Percentiles rank a stretch among this genome's conserved stretches.
Conservation (phyloP, 345 rosid genomes). For the Citrus sp. region DNA sequence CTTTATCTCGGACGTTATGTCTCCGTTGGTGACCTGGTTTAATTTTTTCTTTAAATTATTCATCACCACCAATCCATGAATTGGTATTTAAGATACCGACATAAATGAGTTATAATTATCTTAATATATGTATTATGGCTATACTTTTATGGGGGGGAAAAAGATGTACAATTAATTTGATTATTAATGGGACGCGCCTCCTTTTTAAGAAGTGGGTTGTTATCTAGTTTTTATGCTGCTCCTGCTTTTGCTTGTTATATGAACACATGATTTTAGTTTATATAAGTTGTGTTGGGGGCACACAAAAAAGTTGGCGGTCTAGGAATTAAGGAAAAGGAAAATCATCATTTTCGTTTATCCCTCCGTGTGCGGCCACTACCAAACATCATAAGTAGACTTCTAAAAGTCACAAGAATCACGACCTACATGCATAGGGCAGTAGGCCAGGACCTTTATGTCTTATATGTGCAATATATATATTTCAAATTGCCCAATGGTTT, state of each 20-base stretch:
- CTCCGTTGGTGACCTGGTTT: conserved; percentile 4
- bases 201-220: neutral
- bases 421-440: neutral
- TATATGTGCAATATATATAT: neutral
- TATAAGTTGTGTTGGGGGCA: neutral
- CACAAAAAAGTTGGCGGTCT: conserved; percentile 12
- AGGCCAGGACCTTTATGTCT: neutral
- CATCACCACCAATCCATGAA: neutral
- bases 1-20: conserved; percentile 19
- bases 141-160: too few species aligned
- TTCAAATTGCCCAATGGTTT: neutral
- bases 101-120: neutral
- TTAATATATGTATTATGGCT: neutral
- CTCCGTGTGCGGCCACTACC: neutral
- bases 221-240: too few species aligned
- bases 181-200: neutral
- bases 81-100: neutral
- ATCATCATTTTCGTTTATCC: conserved; percentile 7
- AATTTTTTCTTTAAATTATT: neutral
- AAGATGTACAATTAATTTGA: neutral
- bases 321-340: conserved; percentile 1
- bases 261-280: neutral
- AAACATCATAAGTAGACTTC: conserved; percentile 2
- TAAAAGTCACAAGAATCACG: neutral
- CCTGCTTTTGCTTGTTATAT: neutral